Conservation (phyloP, 2,329 filamentous ascomycete species). For the Sclerotiophoma versabilis region DNA sequence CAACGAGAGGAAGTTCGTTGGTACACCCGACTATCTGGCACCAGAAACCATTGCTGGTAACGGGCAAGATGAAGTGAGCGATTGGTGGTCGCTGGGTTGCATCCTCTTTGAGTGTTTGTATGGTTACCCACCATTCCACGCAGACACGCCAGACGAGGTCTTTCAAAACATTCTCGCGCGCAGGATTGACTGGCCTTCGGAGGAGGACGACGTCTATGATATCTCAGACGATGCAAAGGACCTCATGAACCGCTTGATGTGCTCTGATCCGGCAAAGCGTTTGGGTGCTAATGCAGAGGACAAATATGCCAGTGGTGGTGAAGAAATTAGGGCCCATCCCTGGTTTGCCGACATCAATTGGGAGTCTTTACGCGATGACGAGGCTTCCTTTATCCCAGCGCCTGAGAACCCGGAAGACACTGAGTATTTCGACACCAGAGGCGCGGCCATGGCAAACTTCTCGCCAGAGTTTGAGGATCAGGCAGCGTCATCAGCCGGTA, state of each 20-base stretch:
- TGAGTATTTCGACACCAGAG: conserved; percentile 93
- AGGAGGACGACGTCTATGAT: conserved; percentile 74
- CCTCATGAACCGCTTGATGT: conserved; percentile 90
- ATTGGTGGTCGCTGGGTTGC: conserved; percentile 99
- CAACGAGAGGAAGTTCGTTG: conserved; percentile 84
- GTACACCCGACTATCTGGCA: conserved; percentile 94
- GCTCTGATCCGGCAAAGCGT: conserved; percentile 79
- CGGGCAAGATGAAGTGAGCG: conserved; percentile 95
- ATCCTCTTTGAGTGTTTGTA: conserved; percentile 97
- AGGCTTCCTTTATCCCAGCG: conserved; percentile 92
- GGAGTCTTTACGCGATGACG: conserved; percentile 90
- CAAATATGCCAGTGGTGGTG: conserved; percentile 81
- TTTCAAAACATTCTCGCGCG: conserved; percentile 95
- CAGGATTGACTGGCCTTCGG: conserved; percentile 90
- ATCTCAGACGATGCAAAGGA: conserved; percentile 90
- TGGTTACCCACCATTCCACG: conserved; percentile 93
- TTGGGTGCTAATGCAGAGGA: conserved; percentile 87
- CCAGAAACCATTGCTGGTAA: conserved; percentile 96
- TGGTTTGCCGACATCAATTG: conserved; percentile 92
- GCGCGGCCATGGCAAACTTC: conserved; percentile 90
- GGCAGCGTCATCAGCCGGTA: conserved; percentile 72
- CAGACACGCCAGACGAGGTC: conserved; percentile 85
- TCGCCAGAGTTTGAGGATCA: conserved; percentile 95
- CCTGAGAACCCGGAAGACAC: conserved; percentile 96
- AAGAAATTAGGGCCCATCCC: conserved; percentile 85